A percentile compares a stretch with the other conserved stretches of the same genome.
These are phyloP conservation scores for Colletotrichum lentis DNA, from an alignment of 2,329 filamentous ascomycete genomes.

Conservation along the genomic window DNA sequence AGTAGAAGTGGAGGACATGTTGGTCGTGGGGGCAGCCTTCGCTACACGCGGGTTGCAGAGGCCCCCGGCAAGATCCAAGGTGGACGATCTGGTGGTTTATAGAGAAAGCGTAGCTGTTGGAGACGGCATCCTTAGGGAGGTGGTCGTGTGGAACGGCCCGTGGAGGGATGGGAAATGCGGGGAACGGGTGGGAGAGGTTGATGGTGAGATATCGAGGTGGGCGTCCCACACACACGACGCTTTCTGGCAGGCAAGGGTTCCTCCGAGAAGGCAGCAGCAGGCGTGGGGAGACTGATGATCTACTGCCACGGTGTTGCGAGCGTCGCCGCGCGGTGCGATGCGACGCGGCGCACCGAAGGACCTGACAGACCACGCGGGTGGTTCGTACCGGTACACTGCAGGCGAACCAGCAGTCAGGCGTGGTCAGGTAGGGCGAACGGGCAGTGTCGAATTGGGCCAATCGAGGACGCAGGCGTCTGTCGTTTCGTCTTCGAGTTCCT, in stretches of 20 bases:
- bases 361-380: constrained; percentile 23
- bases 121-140: constrained; percentile 39
- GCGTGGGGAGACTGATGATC: constrained; percentile 33
- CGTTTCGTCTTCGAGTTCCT: constrained; percentile 29
- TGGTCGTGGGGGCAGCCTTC: constrained; percentile 29
- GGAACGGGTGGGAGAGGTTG: constrained; percentile 34
- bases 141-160: constrained; percentile 40
- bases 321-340: constrained; percentile 27
- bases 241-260: constrained; percentile 35
- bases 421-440: constrained; percentile 31
- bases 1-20: constrained; percentile 46
- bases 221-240: constrained; percentile 34
- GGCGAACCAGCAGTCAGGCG: constrained; percentile 28
- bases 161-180: constrained; percentile 35
- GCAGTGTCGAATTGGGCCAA: constrained; percentile 34
- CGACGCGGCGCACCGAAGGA: constrained; percentile 28
- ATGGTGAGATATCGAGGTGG: constrained; percentile 33
- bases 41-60: constrained; percentile 25
- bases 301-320: constrained; percentile 20
- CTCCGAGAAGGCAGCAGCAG: constrained; percentile 24
- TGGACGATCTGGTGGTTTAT: constrained; percentile 37
- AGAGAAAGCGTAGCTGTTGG: constrained; percentile 35
- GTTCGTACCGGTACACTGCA: constrained; percentile 36
- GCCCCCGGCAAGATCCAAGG: constrained; percentile 32
- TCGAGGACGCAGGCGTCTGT: constrained; percentile 33